Conservation (phyloP, 306 rosid genomes). For the Ormosia semicastrata region DNA sequence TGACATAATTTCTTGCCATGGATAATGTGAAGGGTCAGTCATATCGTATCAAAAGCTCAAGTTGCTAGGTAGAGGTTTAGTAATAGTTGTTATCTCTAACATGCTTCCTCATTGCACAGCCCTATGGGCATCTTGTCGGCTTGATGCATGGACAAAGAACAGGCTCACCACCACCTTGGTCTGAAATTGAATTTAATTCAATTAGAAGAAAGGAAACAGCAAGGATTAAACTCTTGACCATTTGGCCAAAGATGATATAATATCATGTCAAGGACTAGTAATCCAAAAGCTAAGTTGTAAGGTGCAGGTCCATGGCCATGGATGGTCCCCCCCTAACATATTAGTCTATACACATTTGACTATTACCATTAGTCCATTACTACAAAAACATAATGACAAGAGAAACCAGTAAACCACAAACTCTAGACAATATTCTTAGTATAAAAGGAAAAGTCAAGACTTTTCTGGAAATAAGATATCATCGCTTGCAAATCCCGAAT, state of each 20-base stretch:
- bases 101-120: neutral
- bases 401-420: neutral
- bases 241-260: neutral
- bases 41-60: conserved; percentile 9
- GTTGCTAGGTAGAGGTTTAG: neutral
- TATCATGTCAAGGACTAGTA: neutral
- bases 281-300: neutral
- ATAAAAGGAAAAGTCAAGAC: neutral
- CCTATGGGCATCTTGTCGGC: neutral
- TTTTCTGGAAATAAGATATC: neutral
- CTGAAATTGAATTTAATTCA: conserved; percentile 16
- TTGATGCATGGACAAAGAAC: neutral
- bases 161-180: neutral
- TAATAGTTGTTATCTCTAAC: conserved; percentile 1
- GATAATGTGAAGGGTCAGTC: neutral
- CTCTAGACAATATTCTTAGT: neutral
- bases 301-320: neutral
- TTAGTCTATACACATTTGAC: neutral
- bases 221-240: neutral
- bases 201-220: neutral
- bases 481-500: neutral
- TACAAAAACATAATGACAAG: neutral
- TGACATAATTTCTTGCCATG: neutral
- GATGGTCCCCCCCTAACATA: neutral
- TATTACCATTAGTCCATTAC: neutral